Conservation (phyloP, 176 grass and related monocot species). For the Rhynchospora pubera region DNA sequence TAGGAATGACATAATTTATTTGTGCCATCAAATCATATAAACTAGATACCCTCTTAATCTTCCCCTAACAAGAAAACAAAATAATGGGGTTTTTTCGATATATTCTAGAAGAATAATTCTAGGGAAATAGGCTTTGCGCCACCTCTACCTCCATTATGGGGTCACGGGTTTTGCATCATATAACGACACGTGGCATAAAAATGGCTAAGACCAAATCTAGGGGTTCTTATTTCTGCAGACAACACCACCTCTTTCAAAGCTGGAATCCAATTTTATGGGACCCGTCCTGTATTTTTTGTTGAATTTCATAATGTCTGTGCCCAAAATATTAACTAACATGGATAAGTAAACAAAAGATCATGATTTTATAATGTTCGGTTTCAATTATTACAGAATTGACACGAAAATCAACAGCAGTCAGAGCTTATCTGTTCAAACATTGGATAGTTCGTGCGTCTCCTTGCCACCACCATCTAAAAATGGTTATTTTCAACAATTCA, state of each 20-base stretch:
- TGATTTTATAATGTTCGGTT: background rate
- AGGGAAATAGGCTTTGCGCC: background rate
- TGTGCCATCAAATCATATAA: background rate
- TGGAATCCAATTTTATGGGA: constrained; percentile 15
- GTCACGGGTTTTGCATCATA: constrained; percentile 19
- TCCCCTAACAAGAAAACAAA: background rate
- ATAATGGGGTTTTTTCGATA: background rate
- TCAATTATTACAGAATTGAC: background rate
- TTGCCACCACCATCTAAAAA: background rate
- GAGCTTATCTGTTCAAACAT: no score
- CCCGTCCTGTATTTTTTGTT: background rate
- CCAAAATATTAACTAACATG: background rate
- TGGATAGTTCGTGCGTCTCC: background rate
- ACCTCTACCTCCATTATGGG: constrained; percentile 24
- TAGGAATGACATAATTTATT: background rate
- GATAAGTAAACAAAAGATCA: background rate
- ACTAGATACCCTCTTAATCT: background rate
- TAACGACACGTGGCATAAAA: constrained; percentile 10
- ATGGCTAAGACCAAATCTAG: constrained; percentile 21
- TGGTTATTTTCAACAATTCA: background rate
- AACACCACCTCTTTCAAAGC: constrained; percentile 17
- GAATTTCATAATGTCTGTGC: background rate
- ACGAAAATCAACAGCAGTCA: background rate
- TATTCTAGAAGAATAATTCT: background rate
- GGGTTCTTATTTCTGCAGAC: constrained; percentile 11